phyloP scores from a whole-genome alignment of 495 filamentous ascomycete species.

The Rhypophila decipiens region DNA sequence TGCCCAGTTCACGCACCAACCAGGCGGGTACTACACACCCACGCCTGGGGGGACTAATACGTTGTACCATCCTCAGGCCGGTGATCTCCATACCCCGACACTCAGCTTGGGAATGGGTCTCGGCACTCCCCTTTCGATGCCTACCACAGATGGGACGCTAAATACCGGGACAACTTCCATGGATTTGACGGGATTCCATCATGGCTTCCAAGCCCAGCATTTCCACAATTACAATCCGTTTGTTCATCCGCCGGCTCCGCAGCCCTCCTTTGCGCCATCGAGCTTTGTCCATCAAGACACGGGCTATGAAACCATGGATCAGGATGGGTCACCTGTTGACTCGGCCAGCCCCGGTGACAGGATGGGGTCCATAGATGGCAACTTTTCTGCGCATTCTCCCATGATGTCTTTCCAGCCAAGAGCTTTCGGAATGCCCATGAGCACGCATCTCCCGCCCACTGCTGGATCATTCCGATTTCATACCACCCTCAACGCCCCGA shows the following conservation, averaged over 20 bases:
- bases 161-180: slow-evolving; percentile 52
- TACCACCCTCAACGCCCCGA: slow-evolving; percentile 84
- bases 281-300: slow-evolving; percentile 72
- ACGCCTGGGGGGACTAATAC: slow-evolving; percentile 80
- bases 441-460: slow-evolving; percentile 33
- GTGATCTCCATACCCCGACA: slow-evolving; percentile 84
- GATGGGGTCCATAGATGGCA: slow-evolving; percentile 44
- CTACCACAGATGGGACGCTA: slow-evolving; percentile 55
- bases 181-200: slow-evolving; percentile 47
- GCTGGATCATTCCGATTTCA: slow-evolving; percentile 80
- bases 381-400: slow-evolving; percentile 43
- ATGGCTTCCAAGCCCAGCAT: slow-evolving; percentile 55
- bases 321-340: slow-evolving; percentile 58
- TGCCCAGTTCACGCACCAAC: slow-evolving; percentile 67
- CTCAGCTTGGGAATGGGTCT: slow-evolving; percentile 55
- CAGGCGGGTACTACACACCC: slow-evolving; percentile 80
- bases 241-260: slow-evolving; percentile 48
- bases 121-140: slow-evolving; percentile 78
- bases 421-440: slow-evolving; percentile 36
- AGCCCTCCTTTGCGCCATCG: slow-evolving; percentile 68
- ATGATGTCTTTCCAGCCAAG: slow-evolving; percentile 35
- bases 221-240: slow-evolving; percentile 75
- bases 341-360: slow-evolving; percentile 39
- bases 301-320: slow-evolving; percentile 70
- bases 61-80: slow-evolving; percentile 74